Conservation (phyloP, 768 basidiomycete species). For the Sistotremastrum niveocremeum region DNA sequence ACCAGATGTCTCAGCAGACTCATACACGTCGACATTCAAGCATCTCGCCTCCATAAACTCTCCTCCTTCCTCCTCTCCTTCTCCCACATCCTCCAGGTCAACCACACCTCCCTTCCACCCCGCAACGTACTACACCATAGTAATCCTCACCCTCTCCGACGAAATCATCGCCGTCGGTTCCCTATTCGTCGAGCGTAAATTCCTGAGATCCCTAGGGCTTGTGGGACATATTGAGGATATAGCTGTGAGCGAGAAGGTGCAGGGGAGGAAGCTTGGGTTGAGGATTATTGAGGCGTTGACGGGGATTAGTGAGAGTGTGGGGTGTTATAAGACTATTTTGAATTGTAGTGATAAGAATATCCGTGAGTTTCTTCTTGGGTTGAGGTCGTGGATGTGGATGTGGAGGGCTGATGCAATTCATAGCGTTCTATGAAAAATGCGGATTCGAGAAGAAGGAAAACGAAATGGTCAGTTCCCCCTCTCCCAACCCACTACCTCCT, state of each 20-base stretch:
- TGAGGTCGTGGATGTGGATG: background rate
- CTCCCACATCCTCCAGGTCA: too few species aligned
- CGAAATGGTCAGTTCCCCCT: conserved; percentile 60
- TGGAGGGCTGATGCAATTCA: conserved; percentile 1
- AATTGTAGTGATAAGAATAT: conserved; percentile 88
- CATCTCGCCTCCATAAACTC: conserved; percentile 28
- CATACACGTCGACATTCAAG: conserved; percentile 61
- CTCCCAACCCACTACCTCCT: background rate
- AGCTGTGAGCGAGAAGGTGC: conserved; percentile 74
- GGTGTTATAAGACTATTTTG: conserved; percentile 95
- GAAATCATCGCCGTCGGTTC: conserved; percentile 73
- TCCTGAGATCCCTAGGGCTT: conserved; percentile 69
- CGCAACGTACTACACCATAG: conserved; percentile 70
- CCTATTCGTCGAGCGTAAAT: conserved; percentile 88
- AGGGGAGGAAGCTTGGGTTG: conserved; percentile 86
- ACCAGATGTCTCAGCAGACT: conserved; percentile 47
- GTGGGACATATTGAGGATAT: conserved; percentile 99
- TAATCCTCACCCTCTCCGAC: conserved; percentile 67
- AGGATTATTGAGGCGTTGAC: conserved; percentile 80
- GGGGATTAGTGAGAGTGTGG: conserved; percentile 61
- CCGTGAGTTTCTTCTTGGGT: conserved; percentile 40
- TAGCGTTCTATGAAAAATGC: conserved; percentile 96
- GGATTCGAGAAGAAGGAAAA: conserved; percentile 83
- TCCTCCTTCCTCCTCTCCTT: too few species aligned
- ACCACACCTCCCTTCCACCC: conserved; percentile 16